Base-by-base conservation (phyloP, 208 protist genomes). In the Leishmania tropica region DNA sequence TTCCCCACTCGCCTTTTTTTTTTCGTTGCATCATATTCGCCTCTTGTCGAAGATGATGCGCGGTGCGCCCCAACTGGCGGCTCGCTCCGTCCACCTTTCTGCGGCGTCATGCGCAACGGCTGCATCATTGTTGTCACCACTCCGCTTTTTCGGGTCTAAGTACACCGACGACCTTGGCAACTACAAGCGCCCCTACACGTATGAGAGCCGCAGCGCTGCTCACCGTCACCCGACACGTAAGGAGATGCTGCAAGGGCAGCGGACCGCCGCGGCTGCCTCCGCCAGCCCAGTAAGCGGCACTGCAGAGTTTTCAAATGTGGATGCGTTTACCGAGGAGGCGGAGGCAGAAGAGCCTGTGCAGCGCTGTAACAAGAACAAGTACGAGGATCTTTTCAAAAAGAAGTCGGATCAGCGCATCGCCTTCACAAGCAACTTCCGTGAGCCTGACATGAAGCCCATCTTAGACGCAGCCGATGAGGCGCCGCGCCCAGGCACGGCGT, bases 381-480 rank as follows among this genome's bases (percentile, higher is more conserved):
- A 94, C 83, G 79, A 87, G 42, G 75, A 78, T 75, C 84, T 90
- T 40, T 82, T 89, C 81, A 85, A 87, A n/a, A 84, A 87, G 35
- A 90, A 88, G 81, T 53, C 78, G 3, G 79, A 82, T 15, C 78
- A 93, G 76, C 82, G 83, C 21, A 85, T 95, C 19, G 78, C 84
- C 53, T 94, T 96, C 70, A 92, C 86, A 37, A 95, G 85, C 81
- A 90, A 85, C 53, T 96, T 96, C 79, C 56, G 85, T 56, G 81
- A 85, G 47, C 67, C 56, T 1, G 75, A 89, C 56, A 86, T 76
- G 75, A 84, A 75, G 81, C 76, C 86, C 6, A 83, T 83, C 45
- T 62, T 83, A 37, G 58, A 76, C 3, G 74, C 85, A 17, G 70
- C 74, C 35, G 24, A 40, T 21, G 75, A 56, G 11, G 81, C n/a